These are phyloP conservation scores for Eimeria falciformis DNA, from an alignment of 169 alveolate species.

Conservation along the genomic window DNA sequence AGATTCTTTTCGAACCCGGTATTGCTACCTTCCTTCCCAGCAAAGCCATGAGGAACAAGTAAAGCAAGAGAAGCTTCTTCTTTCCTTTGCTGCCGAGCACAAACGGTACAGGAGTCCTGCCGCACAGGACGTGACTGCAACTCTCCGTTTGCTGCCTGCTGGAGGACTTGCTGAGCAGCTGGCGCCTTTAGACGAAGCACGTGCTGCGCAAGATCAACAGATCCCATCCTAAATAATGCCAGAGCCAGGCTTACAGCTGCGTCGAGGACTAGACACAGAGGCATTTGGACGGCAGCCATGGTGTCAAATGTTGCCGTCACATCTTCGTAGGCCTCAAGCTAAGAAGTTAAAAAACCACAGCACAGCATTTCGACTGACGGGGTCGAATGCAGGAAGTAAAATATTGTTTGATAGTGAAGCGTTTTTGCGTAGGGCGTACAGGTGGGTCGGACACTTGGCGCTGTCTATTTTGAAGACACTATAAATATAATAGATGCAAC, in stretches of 20 bases:
- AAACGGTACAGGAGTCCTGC: background rate
- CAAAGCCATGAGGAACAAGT: no score
- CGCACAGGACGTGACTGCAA: background rate
- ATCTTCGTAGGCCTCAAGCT: slow-evolving; percentile 41
- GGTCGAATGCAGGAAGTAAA: no score
- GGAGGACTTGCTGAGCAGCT: background rate
- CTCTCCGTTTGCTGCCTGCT: background rate
- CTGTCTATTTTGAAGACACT: no score
- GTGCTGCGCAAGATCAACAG: slow-evolving; percentile 7
- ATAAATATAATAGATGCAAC: no score
- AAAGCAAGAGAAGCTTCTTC: background rate
- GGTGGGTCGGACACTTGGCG: no score
- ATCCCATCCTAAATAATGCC: slow-evolving; percentile 32
- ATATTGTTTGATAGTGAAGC: no score
- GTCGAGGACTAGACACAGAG: slow-evolving; percentile 29
- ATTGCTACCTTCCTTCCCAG: no score
- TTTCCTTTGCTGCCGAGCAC: slow-evolving; percentile 32
- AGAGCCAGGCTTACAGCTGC: slow-evolving; percentile 37
- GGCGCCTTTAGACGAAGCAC: slow-evolving; percentile 45
- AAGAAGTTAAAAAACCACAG: background rate
- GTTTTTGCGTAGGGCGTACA: no score
- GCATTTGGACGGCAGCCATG: slow-evolving; percentile 22
- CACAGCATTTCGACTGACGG: background rate
- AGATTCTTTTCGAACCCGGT: background rate
- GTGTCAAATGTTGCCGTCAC: slow-evolving; percentile 30